Percentiles rank a stretch among this genome's conserved stretches.
Evolutionary conservation across 148 eudicot genomes (phyloP).

Genomic region (Vaccinium myrtillus): DNA sequence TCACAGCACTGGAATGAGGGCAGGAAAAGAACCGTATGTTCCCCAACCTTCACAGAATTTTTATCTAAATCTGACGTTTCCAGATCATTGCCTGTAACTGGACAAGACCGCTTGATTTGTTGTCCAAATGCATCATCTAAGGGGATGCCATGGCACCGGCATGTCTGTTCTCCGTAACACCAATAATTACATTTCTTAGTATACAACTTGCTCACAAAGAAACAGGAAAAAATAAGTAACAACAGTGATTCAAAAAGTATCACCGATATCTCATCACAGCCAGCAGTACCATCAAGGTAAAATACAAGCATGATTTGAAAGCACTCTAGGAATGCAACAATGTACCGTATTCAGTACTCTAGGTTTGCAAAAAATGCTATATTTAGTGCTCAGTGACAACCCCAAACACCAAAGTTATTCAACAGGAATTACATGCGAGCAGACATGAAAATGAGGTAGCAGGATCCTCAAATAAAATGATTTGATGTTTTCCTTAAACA

Average conservation of each 20-base stretch:
- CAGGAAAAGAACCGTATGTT: constrained; percentile 47
- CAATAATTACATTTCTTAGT: neutral
- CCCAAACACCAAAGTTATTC: neutral
- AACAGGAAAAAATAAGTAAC: neutral
- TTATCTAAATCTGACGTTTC: constrained; percentile 31
- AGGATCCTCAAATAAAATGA: neutral
- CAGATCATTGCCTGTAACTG: constrained; percentile 39
- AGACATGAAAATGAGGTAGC: neutral
- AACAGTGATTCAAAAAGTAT: neutral
- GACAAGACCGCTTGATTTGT: constrained; percentile 28
- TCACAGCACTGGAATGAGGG: constrained; percentile 51
- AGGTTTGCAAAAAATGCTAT: neutral
- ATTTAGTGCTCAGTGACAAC: neutral
- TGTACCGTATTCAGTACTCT: neutral
- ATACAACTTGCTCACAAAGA: neutral
- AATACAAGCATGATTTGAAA: neutral
- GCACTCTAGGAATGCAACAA: neutral
- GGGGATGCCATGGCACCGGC: constrained; percentile 53
- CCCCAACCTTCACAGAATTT: constrained; percentile 52
- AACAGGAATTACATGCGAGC: neutral
- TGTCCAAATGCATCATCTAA: constrained; percentile 25
- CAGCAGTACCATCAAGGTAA: too few relatives aligned
- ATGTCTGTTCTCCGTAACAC: constrained; percentile 32
- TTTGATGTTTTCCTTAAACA: neutral
- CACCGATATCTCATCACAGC: neutral